phyloP scores from a whole-genome alignment of 768 basidiomycete species.

The Boletus vinaceobasis region DNA sequence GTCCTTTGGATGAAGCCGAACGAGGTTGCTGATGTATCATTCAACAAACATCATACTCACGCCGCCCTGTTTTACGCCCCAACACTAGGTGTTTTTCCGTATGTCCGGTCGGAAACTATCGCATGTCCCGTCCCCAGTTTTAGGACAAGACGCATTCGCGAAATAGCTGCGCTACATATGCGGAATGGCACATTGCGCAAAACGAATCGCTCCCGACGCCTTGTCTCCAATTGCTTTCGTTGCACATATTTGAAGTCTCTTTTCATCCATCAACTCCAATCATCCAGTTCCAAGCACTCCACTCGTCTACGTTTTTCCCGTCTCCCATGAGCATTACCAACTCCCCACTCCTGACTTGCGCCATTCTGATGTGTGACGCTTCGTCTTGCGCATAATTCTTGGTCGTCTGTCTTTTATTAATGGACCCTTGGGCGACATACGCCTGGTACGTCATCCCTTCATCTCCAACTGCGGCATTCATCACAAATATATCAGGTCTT shows the following conservation, averaged over 20 bases:
- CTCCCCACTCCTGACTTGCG: neutral
- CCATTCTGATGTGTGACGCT: neutral
- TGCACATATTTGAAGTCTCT: slow-evolving; percentile 5
- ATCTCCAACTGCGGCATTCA: neutral
- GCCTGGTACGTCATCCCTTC: slow-evolving; percentile 7
- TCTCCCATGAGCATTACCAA: neutral
- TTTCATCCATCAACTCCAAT: neutral
- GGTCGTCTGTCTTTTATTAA: neutral
- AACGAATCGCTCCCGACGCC: neutral
- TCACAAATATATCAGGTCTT: neutral
- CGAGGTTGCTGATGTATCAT: neutral
- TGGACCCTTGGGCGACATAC: neutral
- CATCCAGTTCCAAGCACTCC: neutral
- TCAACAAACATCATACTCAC: neutral
- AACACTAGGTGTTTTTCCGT: neutral
- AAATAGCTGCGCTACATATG: neutral
- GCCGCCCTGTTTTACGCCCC: neutral
- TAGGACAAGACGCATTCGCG: neutral
- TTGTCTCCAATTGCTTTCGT: neutral
- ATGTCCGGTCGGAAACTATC: neutral
- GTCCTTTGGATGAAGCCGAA: neutral
- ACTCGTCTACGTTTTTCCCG: neutral
- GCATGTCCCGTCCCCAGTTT: neutral
- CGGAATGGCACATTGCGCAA: neutral
- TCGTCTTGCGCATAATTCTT: neutral